phyloP scores from a whole-genome alignment of 2,329 filamentous ascomycete genomes.

The Pseudodiploospora longispora region DNA sequence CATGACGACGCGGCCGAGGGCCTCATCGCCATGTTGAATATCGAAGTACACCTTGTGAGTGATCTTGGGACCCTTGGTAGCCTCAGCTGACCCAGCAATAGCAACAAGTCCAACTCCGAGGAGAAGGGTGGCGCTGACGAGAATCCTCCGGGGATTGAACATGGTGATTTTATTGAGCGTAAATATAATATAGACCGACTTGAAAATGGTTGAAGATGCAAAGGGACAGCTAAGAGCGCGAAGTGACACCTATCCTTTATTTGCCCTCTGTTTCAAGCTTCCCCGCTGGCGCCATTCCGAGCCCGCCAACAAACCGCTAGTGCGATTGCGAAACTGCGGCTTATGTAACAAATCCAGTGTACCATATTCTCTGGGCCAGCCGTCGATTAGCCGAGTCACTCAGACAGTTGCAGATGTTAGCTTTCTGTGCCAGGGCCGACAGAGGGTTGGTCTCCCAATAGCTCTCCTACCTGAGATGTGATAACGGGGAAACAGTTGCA shows the following conservation, averaged over 20 bases:
- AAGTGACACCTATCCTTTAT: not conserved
- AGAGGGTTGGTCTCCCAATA: too few species aligned
- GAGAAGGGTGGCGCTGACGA: slow-evolving; percentile 67
- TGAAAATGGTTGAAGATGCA: not conserved
- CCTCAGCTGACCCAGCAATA: slow-evolving; percentile 66
- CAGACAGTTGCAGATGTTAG: too few species aligned
- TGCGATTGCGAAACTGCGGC: too few species aligned
- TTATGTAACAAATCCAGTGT: too few species aligned
- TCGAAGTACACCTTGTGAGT: slow-evolving; percentile 93
- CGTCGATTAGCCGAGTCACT: too few species aligned
- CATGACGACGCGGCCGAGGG: slow-evolving; percentile 66
- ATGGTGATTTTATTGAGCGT: slow-evolving; percentile 42
- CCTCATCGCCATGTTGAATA: slow-evolving; percentile 66
- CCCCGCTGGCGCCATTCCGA: slow-evolving; percentile 9
- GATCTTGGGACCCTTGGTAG: slow-evolving; percentile 84
- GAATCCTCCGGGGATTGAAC: slow-evolving; percentile 64
- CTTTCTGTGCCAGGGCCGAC: too few species aligned
- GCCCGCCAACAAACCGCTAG: too few species aligned
- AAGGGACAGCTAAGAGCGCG: not conserved
- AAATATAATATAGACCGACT: slow-evolving; percentile 1
- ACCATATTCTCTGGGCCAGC: too few species aligned
- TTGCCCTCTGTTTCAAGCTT: slow-evolving; percentile 11
- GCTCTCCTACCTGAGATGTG: not conserved
- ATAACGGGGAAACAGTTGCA: not conserved
- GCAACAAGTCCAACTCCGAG: slow-evolving; percentile 66